phyloP scores from a whole-genome alignment of 192 early-diverging fungal genomes.

The Linnemannia exigua region DNA sequence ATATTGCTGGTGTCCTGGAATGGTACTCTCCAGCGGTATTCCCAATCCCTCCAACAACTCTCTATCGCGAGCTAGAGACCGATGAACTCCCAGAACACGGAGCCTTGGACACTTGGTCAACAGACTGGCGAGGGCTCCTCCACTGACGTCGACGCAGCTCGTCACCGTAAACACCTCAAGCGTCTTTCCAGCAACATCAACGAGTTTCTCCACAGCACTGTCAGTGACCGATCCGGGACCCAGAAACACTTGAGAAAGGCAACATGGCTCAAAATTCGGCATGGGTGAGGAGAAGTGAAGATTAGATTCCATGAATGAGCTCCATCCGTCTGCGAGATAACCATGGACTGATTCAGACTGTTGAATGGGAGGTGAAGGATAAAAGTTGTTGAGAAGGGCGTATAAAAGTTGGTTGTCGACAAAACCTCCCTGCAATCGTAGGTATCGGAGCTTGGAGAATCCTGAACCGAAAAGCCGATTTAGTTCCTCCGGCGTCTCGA shows the following conservation, averaged over 20 bases:
- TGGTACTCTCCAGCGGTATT: slow-evolving; percentile 7
- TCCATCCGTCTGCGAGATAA: background rate
- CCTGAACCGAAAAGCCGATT: slow-evolving; percentile 39
- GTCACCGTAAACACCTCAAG: slow-evolving; percentile 49
- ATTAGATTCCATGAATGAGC: background rate
- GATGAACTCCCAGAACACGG: slow-evolving; percentile 43
- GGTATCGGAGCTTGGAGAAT: slow-evolving; percentile 35
- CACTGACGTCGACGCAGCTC: slow-evolving; percentile 54
- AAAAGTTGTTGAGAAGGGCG: slow-evolving; percentile 29
- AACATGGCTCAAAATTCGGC: slow-evolving; percentile 6
- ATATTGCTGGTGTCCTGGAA: background rate
- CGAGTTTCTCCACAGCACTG: slow-evolving; percentile 38
- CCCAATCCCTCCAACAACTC: slow-evolving; percentile 51
- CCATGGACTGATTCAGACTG: background rate
- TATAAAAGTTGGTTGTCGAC: slow-evolving; percentile 47
- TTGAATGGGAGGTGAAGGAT: background rate
- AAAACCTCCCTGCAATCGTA: slow-evolving; percentile 49
- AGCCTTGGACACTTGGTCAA: slow-evolving; percentile 43
- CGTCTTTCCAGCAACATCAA: slow-evolving; percentile 38
- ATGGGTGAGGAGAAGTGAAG: background rate
- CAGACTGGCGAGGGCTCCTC: slow-evolving; percentile 34
- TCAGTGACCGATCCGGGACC: slow-evolving; percentile 55
- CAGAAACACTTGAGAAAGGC: slow-evolving; percentile 49
- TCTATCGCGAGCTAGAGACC: slow-evolving; percentile 39
- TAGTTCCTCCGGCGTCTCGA: slow-evolving; percentile 17